These are phyloP conservation scores for Phellinidium pouzarii DNA, from an alignment of 1,284 basidiomycete species.

Conservation along the genomic window DNA sequence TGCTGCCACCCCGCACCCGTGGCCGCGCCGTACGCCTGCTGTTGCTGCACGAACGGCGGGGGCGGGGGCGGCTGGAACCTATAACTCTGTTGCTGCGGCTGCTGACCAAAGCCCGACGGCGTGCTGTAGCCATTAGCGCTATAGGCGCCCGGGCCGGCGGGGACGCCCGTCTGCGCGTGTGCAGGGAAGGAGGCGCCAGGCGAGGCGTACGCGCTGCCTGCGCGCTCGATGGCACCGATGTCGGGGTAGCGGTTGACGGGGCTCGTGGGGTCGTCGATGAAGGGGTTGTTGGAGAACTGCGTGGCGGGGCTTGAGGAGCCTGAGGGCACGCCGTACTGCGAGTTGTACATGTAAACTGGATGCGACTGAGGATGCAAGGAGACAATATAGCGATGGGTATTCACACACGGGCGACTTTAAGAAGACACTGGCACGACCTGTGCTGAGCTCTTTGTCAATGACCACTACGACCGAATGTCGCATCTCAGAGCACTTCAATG, in stretches of 20 bases:
- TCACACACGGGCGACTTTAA: too few relatives aligned
- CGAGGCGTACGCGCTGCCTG: slow-evolving; percentile 9
- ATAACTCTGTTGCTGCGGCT: slow-evolving; percentile 21
- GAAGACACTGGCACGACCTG: too few relatives aligned
- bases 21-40: too few relatives aligned
- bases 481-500: too few relatives aligned
- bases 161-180: slow-evolving; percentile 22
- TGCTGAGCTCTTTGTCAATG: too few relatives aligned
- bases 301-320: too few relatives aligned
- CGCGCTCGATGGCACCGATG: slow-evolving; percentile 25
- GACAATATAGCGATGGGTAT: too few relatives aligned
- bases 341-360: slow-evolving; percentile 18
- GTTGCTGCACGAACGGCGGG: slow-evolving; percentile 18
- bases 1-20: slow-evolving; percentile 7
- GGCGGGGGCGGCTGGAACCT: slow-evolving; percentile 20
- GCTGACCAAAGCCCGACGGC: slow-evolving; percentile 13
- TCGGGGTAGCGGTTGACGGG: slow-evolving; percentile 48
- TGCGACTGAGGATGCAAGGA: too few relatives aligned
- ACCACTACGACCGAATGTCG: too few relatives aligned
- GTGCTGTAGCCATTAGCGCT: background rate
- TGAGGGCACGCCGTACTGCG: background rate
- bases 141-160: background rate
- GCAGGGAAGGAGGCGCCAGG: slow-evolving; percentile 10
- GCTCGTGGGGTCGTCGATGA: slow-evolving; percentile 38
- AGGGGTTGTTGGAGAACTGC: slow-evolving; percentile 46